Base-by-base conservation (phyloP, 1,139 yeast genomes). In the Suhomyces panamericanus region DNA sequence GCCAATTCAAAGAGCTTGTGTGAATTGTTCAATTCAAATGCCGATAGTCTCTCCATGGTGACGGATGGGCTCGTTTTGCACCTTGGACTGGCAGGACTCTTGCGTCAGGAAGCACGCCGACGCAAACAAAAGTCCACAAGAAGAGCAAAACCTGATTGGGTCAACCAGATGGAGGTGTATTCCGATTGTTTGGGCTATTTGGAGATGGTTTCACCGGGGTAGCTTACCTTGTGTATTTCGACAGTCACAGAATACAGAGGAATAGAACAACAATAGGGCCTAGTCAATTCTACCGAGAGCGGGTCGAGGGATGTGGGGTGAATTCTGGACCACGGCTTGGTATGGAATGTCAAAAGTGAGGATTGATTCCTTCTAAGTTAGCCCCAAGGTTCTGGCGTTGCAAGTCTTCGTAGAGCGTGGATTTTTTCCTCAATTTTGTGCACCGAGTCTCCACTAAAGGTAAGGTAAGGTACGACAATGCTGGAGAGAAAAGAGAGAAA, bases 1-100 rank as follows among this genome's bases (percentile, higher is more conserved):
- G 88, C 75, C 49, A 82, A 64, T 46, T 59, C 64, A 48, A 75
- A 73, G 42, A 83, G 64, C 48, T 65, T 68, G 22, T 46, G 47
- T 22, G 72, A 57, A 56, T 78, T 68, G 52, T 75, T 74, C 30
- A 60, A 54, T 51, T 66, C 73, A 52, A 79, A 79, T 11, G 77
- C 61, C 20, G 69, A 59, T 50, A 79, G 65, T 47, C 64, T 72
- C 35, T 73, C 72, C 79, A 74, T 74, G 28, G 12, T 47, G 32
- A 22, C 10, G 10, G 26, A 17, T 13, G 10, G 14, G 5, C 24
- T 20, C 9, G 24, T 4, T 20, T 20, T 20, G 24, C 24, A 20
- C 24, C 24, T 20, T 6, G 24, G 24, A 20, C 7, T 4, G 24
- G 8, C 6, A 20, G 24, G 24, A 4, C 24, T 20, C 8, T 20